Percentiles rank a stretch among this genome's conserved stretches.
phyloP scores from a whole-genome alignment of 176 grass and related monocot species.

The Triticum timopheevii region DNA sequence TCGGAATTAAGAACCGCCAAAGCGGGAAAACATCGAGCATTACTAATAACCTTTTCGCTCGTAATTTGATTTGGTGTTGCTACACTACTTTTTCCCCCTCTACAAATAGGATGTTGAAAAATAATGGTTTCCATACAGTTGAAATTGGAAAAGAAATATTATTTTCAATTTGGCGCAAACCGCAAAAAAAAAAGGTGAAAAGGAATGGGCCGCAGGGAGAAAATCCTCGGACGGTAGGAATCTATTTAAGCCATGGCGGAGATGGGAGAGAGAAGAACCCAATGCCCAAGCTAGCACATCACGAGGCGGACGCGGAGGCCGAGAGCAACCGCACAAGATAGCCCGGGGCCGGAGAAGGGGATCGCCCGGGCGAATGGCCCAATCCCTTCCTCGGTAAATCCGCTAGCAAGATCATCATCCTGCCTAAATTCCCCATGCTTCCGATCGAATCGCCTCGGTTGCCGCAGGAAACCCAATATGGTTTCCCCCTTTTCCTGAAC shows the following conservation, averaged over 20 bases:
- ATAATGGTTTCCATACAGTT: no score
- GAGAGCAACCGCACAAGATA: constrained; percentile 1
- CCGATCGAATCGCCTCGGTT: neutral
- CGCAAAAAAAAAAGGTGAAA: neutral
- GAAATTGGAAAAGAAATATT: neutral
- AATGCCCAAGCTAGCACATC: constrained; percentile 19
- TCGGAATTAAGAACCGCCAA: neutral
- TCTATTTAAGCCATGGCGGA: constrained; percentile 30
- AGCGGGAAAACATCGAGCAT: neutral
- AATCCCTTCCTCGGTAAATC: constrained; percentile 15
- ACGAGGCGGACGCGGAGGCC: neutral
- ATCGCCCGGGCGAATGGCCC: constrained; percentile 17
- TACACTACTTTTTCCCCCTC: neutral
- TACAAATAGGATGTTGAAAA: no score
- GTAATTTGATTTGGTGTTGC: neutral
- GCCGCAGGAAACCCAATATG: neutral
- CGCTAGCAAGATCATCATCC: neutral
- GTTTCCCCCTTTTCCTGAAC: neutral
- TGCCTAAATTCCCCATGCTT: neutral
- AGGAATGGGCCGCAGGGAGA: neutral
- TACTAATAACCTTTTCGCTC: neutral
- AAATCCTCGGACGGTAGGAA: neutral
- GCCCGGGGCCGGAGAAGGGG: neutral
- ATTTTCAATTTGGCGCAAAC: no score
- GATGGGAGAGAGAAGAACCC: constrained; percentile 18